Base-by-base conservation (phyloP, 2,329 filamentous ascomycete genomes). In the Ophiostoma angusticollis region DNA sequence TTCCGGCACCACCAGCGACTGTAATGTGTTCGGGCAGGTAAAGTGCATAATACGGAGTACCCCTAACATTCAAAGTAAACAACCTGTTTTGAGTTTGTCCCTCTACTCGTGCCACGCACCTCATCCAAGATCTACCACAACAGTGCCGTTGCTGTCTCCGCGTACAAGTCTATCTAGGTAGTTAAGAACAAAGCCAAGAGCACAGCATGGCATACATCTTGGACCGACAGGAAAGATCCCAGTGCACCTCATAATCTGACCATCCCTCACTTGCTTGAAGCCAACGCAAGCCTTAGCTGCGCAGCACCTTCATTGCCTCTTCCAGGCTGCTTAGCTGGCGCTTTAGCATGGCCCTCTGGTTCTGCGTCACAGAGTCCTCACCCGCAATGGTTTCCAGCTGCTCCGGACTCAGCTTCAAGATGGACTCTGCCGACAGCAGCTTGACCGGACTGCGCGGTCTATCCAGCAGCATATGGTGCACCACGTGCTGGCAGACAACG, bases 381-480 rank as follows among this genome's bases (percentile, higher is more conserved):
- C 70, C 73, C 0, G 74, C 74, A 44, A 82, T 70, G 12, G 58
- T 52, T 12, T 66, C 60, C 0, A 82, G 57, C 49, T 76, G 56
- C 0, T 64, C 60, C 0, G 59, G 47, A 0, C 57, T 60, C 38
- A 82, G 55, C 0, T 50, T 44, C 14, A 66, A 54, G 0, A 80
- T 62, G 29, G 69, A 68, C 0, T 61, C 52, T 0, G 72, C 60
- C 0, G 60, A 67, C 31, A 83, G 66, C 0, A 73, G 54, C 9
- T 55, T 59, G 2, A 79, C 55, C 0, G 75, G 75, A 6, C 68
- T 68, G 0, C 60, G 45, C 0, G 61, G 49, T 0, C 68, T 65
- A 1, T 55, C 56, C 0, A 80, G 54, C 0, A 83, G 59, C 42
- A 63, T 62, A 48, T 74, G 56, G 31, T 70, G 65, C 2, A 71